Base-by-base conservation (phyloP, 306 rosid genomes). In the Prunus mongolica region DNA sequence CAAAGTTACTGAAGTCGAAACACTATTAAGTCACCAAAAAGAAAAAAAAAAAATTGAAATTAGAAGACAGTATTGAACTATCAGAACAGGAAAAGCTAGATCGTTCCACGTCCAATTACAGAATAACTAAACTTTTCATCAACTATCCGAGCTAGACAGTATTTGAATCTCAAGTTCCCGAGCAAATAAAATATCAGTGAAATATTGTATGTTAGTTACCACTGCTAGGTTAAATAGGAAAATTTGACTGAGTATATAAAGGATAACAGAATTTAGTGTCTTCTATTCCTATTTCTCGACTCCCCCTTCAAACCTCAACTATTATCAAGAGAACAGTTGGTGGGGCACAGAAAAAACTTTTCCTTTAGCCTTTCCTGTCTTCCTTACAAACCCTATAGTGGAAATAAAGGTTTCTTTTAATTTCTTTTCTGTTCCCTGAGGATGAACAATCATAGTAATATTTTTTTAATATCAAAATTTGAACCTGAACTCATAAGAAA, bases 1-100 rank as follows among this genome's bases (percentile, higher is more conserved):
- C 44, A 72, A 64, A 96, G 85, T 96, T 92, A 73, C 71, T 16
- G 66, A 96, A 89, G 89, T 96, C 98, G 56, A 96, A 96, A 82
- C 98, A 96, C 99, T 96, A 64, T 79, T 57, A 69, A 46, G 60
- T 60, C 16, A 71, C 46, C 80, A 16, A 82, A 25, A 78, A 75
- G 44, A 32, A 1, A 24, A 24, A 24, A 24, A 38, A 38, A 38
- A 6, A 38, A 6, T 6, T 58, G 71, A 22, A 65, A 76, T 71
- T 60, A 76, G 15, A 41, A n/a, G 16, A 46, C 65, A 22, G 46
- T 54, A 20, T 34, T 2, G 38, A 38, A 55, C 50, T 32, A 34
- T 34, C 52, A 41, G 28, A 72, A 24, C 11, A 11, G 1, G 19
- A 19, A 24, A 11, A 46, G 44, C 75, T 30, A 46, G 20, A 66